Evolutionary conservation across 192 early-diverging fungal species (phyloP).

Genomic region (Coemansia sp.): DNA sequence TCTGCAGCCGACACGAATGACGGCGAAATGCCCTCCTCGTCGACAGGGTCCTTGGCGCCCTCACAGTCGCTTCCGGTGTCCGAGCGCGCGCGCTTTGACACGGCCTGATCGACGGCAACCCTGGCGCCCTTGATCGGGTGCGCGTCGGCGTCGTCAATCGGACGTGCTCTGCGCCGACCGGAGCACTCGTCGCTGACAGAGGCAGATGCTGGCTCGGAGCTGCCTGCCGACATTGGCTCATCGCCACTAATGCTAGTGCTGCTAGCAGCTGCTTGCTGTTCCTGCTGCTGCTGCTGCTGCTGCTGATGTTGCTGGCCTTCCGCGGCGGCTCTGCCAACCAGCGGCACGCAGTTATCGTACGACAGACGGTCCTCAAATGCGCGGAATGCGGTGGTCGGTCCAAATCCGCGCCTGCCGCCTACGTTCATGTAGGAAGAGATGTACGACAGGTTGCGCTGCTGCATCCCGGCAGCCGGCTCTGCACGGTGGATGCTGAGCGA

Average conservation of each 20-base stretch:
- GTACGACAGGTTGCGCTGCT: conserved; percentile 36
- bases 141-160: background rate
- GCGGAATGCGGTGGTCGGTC: conserved; percentile 27
- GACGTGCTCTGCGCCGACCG: conserved; percentile 3
- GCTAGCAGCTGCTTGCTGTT: background rate
- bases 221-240: background rate
- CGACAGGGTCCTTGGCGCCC: background rate
- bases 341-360: conserved; percentile 32
- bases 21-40: background rate
- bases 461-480: conserved; percentile 1
- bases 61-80: conserved; percentile 42
- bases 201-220: background rate
- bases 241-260: background rate
- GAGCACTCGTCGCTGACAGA: background rate
- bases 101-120: conserved; percentile 8
- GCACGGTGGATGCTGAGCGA: conserved; percentile 37
- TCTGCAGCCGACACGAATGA: conserved; percentile 5
- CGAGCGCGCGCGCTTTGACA: conserved; percentile 44
- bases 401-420: conserved; percentile 14
- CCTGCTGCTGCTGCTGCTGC: background rate
- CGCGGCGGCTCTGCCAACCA: conserved; percentile 15
- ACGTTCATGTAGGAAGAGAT: conserved; percentile 36
- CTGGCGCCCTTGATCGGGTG: conserved; percentile 16
- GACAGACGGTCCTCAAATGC: conserved; percentile 42
- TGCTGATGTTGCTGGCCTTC: background rate